Conservation (phyloP, 805 yeast genomes). For the Nakazawaea ishiwadae region DNA sequence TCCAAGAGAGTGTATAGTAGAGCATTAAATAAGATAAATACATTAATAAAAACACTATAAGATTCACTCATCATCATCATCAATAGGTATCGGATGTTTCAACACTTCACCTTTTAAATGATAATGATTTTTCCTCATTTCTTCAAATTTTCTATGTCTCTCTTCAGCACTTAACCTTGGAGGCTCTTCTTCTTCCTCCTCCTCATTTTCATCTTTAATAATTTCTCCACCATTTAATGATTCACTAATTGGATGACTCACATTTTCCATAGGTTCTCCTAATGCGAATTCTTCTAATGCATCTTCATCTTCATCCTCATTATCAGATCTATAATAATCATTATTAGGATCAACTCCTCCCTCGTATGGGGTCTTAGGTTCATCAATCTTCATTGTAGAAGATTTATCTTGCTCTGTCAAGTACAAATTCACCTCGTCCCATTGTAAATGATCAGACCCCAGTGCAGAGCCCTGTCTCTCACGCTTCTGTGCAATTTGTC, state of each 20-base stretch:
- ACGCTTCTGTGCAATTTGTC: slow-evolving; percentile 36
- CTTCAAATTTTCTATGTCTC: slow-evolving; percentile 66
- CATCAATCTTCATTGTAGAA: slow-evolving; percentile 81
- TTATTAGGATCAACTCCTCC: slow-evolving; percentile 82
- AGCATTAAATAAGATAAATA: not conserved
- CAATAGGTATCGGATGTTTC: slow-evolving; percentile 32
- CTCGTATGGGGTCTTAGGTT: slow-evolving; percentile 93
- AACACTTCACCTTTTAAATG: slow-evolving; percentile 51
- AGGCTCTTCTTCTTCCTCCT: slow-evolving; percentile 33
- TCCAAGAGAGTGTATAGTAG: slow-evolving; percentile 7
- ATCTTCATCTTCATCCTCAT: slow-evolving; percentile 43
- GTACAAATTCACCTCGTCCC: slow-evolving; percentile 81
- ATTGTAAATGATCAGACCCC: slow-evolving; percentile 60
- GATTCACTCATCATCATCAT: slow-evolving; percentile 24
- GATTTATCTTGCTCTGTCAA: slow-evolving; percentile 69
- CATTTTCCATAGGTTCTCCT: slow-evolving; percentile 47
- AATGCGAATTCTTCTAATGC: slow-evolving; percentile 48
- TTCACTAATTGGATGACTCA: slow-evolving; percentile 20
- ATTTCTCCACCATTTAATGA: slow-evolving; percentile 40
- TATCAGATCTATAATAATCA: slow-evolving; percentile 71
- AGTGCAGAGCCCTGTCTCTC: slow-evolving; percentile 18
- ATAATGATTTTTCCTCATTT: slow-evolving; percentile 76
- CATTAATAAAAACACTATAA: not conserved
- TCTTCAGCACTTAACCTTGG: slow-evolving; percentile 46
- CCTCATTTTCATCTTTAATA: slow-evolving; percentile 21